Conservation (phyloP, 2,329 filamentous ascomycete species). For the Trematosphaeria pertusa region DNA sequence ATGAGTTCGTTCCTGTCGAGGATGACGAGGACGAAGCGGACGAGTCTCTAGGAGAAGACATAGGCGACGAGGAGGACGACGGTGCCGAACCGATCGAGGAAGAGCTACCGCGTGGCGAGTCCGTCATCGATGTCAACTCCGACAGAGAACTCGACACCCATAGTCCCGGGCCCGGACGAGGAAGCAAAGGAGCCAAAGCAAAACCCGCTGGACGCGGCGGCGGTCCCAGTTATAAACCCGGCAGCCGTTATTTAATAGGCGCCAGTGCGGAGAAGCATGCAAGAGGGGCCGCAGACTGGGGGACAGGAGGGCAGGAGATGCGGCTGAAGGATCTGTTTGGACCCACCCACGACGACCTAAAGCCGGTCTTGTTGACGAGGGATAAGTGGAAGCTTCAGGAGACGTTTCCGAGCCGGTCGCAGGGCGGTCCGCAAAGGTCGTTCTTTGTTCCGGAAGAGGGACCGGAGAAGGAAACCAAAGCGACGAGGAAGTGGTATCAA, state of each 20-base stretch:
- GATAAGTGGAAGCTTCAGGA: slow-evolving; percentile 61
- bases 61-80: slow-evolving; percentile 36
- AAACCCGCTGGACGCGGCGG: background rate
- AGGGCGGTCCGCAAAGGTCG: slow-evolving; percentile 50
- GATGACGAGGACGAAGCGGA: slow-evolving; percentile 32
- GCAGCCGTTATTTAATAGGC: background rate
- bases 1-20: slow-evolving; percentile 33
- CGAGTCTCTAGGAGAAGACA: slow-evolving; percentile 43
- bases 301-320: slow-evolving; percentile 43
- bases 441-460: slow-evolving; percentile 53
- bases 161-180: background rate
- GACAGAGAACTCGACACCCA: slow-evolving; percentile 6
- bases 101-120: slow-evolving; percentile 8
- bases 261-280: slow-evolving; percentile 14
- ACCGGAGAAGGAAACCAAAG: slow-evolving; percentile 53
- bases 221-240: background rate
- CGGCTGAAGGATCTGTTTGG: slow-evolving; percentile 60
- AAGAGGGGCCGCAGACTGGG: slow-evolving; percentile 40
- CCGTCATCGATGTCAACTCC: slow-evolving; percentile 19
- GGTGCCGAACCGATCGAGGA: slow-evolving; percentile 20
- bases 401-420: slow-evolving; percentile 55
- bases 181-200: background rate
- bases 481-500: slow-evolving; percentile 63
- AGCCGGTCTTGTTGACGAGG: slow-evolving; percentile 55
- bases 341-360: slow-evolving; percentile 57